These are phyloP conservation scores for Cordyceps cateniannulata DNA, from an alignment of 2,329 filamentous ascomycete genomes.

Conservation along the genomic window DNA sequence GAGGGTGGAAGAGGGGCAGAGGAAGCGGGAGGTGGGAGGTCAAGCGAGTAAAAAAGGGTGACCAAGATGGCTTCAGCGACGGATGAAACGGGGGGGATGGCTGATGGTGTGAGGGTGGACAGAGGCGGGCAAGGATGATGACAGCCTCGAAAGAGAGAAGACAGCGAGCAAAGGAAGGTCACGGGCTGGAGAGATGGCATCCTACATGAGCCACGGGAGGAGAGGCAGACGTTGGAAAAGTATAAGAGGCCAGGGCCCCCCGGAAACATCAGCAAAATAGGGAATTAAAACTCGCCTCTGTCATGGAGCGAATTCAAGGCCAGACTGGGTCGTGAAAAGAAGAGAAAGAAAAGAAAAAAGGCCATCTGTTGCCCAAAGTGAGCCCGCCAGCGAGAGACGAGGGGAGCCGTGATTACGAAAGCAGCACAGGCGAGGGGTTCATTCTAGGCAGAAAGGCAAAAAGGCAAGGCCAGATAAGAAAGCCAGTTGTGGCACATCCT, in stretches of 20 bases:
- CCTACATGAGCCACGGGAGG: not conserved
- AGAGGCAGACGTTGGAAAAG: slow-evolving; percentile 10
- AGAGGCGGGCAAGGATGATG: not conserved
- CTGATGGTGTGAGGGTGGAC: not conserved
- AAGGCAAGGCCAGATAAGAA: not conserved
- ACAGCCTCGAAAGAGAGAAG: slow-evolving; percentile 1
- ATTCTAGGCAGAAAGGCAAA: slow-evolving; percentile 6
- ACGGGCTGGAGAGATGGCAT: slow-evolving; percentile 9
- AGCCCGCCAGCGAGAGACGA: not conserved
- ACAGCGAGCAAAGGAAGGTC: not conserved
- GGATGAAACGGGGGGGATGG: not conserved
- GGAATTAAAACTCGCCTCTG: slow-evolving; percentile 12
- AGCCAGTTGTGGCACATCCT: not conserved
- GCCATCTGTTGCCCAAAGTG: not conserved
- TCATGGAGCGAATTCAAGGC: slow-evolving; percentile 8
- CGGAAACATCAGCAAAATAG: slow-evolving; percentile 9
- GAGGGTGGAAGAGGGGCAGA: slow-evolving; percentile 13
- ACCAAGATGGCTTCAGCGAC: not conserved
- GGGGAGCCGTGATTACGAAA: slow-evolving; percentile 7
- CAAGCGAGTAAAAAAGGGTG: not conserved
- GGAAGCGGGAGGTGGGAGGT: not conserved
- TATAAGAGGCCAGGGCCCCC: slow-evolving; percentile 29
- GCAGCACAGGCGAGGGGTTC: not conserved
- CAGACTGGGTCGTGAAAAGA: not conserved
- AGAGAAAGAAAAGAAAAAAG: not conserved